Percentiles rank a stretch among this genome's conserved stretches.
These are phyloP conservation scores for Pythium sukuiense DNA, from an alignment of 352 stramenopile species.

Conservation along the genomic window DNA sequence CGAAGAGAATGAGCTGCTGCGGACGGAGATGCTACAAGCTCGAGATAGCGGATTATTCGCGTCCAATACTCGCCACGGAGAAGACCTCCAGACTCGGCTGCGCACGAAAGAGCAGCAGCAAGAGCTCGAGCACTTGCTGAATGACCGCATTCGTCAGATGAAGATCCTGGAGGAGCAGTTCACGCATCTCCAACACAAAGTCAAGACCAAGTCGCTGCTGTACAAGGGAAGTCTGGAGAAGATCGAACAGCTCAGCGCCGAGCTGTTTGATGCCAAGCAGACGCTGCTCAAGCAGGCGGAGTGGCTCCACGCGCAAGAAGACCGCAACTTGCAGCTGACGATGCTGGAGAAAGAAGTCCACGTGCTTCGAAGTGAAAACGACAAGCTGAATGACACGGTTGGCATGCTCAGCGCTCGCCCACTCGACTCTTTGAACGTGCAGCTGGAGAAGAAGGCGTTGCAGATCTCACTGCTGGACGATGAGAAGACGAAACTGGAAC, in stretches of 20 bases:
- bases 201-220: slow-evolving; percentile 34
- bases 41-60: not conserved
- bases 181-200: slow-evolving; percentile 41
- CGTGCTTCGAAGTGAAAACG: slow-evolving; percentile 55
- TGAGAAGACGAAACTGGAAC: slow-evolving; percentile 26
- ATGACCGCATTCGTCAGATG: slow-evolving; percentile 42
- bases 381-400: slow-evolving; percentile 48
- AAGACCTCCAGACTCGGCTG: not conserved
- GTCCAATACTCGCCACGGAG: not conserved
- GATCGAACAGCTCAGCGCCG: slow-evolving; percentile 39
- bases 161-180: slow-evolving; percentile 58
- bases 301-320: slow-evolving; percentile 36
- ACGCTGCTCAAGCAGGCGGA: slow-evolving; percentile 38
- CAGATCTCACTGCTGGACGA: slow-evolving; percentile 51
- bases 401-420: slow-evolving; percentile 48
- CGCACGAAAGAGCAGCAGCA: slow-evolving; percentile 22
- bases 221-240: slow-evolving; percentile 39
- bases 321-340: slow-evolving; percentile 34
- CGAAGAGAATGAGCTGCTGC: slow-evolving; percentile 59
- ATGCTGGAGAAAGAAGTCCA: slow-evolving; percentile 49
- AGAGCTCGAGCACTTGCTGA: slow-evolving; percentile 34
- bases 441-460: slow-evolving; percentile 44
- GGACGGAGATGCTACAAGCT: slow-evolving; percentile 16
- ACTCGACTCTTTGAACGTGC: slow-evolving; percentile 47
- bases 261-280: slow-evolving; percentile 49